Percentiles rank a stretch among this genome's conserved stretches.
Evolutionary conservation across 2,329 filamentous ascomycete genomes (phyloP).

Genomic region (Colletotrichum spaethianum): DNA sequence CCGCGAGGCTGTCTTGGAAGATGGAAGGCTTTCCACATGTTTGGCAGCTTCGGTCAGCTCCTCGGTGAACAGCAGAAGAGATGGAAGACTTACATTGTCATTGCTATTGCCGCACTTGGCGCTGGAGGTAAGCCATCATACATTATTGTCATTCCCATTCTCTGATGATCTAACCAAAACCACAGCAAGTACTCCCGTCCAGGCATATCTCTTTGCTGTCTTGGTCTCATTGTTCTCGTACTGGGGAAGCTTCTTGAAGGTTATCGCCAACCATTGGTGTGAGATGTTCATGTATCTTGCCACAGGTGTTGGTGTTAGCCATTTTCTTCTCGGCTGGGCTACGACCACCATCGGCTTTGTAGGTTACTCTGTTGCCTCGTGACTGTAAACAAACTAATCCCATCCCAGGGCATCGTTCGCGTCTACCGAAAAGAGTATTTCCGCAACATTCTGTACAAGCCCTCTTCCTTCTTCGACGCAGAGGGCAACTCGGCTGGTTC

Average conservation of each 20-base stretch:
- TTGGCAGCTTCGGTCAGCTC: conserved; percentile 35
- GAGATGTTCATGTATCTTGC: conserved; percentile 39
- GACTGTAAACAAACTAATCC: background rate
- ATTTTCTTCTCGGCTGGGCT: conserved; percentile 50
- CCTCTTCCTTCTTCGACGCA: conserved; percentile 50
- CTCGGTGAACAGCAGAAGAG: conserved; percentile 38
- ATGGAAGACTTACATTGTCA: conserved; percentile 38
- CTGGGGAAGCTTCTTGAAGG: conserved; percentile 34
- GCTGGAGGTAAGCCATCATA: conserved; percentile 27
- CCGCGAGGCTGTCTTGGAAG: conserved; percentile 11
- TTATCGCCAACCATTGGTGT: conserved; percentile 57
- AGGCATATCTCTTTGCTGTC: conserved; percentile 39
- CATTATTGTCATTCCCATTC: background rate
- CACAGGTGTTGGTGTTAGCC: conserved; percentile 45
- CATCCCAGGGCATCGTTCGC: conserved; percentile 30
- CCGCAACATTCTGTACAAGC: conserved; percentile 50
- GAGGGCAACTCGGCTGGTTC: conserved; percentile 45
- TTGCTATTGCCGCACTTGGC: conserved; percentile 34
- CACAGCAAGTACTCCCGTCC: conserved; percentile 34
- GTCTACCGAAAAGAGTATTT: conserved; percentile 48
- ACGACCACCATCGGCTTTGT: conserved; percentile 40
- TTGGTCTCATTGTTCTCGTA: conserved; percentile 38
- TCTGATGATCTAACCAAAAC: background rate
- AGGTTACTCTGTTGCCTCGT: conserved; percentile 46
- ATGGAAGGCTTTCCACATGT: conserved; percentile 27